Evolutionary conservation across 768 basidiomycete genomes (phyloP).

Genomic region (Trametes cingulata): DNA sequence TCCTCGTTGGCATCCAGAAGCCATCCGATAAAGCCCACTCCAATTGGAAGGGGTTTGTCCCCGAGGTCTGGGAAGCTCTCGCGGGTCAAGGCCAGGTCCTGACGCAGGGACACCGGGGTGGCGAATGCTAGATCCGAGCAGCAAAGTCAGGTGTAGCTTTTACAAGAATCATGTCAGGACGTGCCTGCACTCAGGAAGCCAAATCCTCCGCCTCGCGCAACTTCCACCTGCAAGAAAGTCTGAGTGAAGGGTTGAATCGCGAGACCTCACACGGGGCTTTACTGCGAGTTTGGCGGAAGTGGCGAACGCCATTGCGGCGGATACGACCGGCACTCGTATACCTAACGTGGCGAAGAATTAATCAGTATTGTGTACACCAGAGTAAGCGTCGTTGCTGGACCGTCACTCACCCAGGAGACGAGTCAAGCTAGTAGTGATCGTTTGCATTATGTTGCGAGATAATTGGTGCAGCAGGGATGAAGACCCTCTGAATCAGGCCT

Average conservation of each 20-base stretch:
- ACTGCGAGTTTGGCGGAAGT: constrained; percentile 50
- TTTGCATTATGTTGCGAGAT: constrained; percentile 29
- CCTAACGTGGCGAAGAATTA: constrained; percentile 36
- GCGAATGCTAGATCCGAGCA: constrained; percentile 45
- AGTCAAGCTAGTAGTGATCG: constrained; percentile 47
- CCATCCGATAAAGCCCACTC: constrained; percentile 78
- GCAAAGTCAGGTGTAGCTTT: constrained; percentile 9
- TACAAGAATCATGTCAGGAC: neutral
- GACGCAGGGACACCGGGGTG: constrained; percentile 43
- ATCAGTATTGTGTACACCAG: neutral
- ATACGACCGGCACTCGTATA: constrained; percentile 58
- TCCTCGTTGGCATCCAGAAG: constrained; percentile 53
- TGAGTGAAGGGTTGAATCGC: constrained; percentile 38
- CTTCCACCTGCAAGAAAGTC: constrained; percentile 41
- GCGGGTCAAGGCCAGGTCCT: constrained; percentile 58
- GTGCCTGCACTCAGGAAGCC: constrained; percentile 72
- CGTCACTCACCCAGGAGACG: constrained; percentile 47
- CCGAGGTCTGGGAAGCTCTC: constrained; percentile 23
- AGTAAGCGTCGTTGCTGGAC: neutral
- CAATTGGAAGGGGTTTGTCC: constrained; percentile 50
- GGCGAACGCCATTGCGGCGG: constrained; percentile 72
- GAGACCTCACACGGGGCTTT: constrained; percentile 6
- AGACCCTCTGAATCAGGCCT: neutral
- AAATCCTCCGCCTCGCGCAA: constrained; percentile 70
- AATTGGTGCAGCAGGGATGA: neutral